phyloP scores from a whole-genome alignment of 1,139 yeast genomes.

The Arxiozyma heterogenica region DNA sequence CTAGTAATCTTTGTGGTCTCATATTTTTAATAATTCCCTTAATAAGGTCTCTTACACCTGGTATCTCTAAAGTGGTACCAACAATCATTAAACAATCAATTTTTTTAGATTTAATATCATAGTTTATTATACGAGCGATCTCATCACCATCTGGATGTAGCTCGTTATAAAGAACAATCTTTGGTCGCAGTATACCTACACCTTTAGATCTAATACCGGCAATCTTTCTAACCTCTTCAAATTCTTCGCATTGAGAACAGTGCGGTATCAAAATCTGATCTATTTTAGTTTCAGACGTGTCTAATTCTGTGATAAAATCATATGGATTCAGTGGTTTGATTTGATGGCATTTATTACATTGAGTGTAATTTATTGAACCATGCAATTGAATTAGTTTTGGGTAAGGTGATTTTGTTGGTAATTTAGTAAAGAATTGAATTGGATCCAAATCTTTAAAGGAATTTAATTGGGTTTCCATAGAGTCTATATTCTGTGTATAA shows the following conservation, averaged over 20 bases:
- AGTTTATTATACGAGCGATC: conserved; percentile 61
- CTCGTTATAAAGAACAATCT: conserved; percentile 78
- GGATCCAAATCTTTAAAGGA: conserved; percentile 38
- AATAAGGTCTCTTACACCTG: conserved; percentile 73
- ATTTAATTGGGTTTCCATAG: conserved; percentile 34
- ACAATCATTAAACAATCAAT: conserved; percentile 76
- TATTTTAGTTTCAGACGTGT: conserved; percentile 12
- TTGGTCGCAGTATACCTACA: conserved; percentile 68
- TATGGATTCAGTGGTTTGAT: conserved; percentile 36
- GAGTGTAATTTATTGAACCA: conserved; percentile 36
- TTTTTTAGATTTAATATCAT: conserved; percentile 46
- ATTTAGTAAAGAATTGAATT: conserved; percentile 32
- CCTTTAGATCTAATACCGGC: conserved; percentile 72
- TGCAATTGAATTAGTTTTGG: conserved; percentile 66
- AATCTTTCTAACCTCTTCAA: conserved; percentile 40
- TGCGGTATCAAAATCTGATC: conserved; percentile 32
- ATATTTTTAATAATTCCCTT: conserved; percentile 60
- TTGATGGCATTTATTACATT: conserved; percentile 67
- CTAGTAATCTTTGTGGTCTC: conserved; percentile 46
- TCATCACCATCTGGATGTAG: conserved; percentile 81
- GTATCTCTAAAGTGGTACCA: conserved; percentile 81
- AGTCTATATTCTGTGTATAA: conserved; percentile 67
- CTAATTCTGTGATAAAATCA: conserved; percentile 22
- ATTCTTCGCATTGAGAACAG: conserved; percentile 50
- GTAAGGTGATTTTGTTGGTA: conserved; percentile 31